A percentile compares a stretch with the other conserved stretches of the same genome.
These are phyloP conservation scores for Lentithecium fluviatile DNA, from an alignment of 495 filamentous ascomycete species.

Conservation along the genomic window DNA sequence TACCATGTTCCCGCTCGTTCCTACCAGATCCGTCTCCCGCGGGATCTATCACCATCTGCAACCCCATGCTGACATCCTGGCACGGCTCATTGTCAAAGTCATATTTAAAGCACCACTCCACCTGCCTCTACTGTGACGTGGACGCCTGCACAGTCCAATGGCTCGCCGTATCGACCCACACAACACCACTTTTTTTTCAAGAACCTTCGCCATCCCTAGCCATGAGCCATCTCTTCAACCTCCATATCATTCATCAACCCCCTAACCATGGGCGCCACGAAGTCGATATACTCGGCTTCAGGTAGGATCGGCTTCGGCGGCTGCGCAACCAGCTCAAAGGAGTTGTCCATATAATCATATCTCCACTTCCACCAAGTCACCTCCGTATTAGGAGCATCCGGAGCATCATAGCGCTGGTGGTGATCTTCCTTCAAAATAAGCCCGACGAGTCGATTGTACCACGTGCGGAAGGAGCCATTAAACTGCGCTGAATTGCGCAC, in stretches of 20 bases:
- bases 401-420: conserved; percentile 33
- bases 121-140: too few species aligned
- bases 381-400: conserved; percentile 19
- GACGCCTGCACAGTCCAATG: too few species aligned
- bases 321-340: conserved; percentile 29
- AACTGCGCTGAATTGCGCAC: conserved; percentile 38
- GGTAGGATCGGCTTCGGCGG: conserved; percentile 32
- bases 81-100: too few species aligned
- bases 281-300: conserved; percentile 36
- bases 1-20: too few species aligned
- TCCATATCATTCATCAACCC: conserved; percentile 33
- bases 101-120: too few species aligned
- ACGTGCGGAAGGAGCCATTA: conserved; percentile 38
- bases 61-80: too few species aligned
- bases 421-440: conserved; percentile 41
- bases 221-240: conserved; percentile 38
- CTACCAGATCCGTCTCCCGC: too few species aligned
- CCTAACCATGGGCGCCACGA: conserved; percentile 34
- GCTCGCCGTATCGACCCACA: too few species aligned
- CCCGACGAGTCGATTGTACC: conserved; percentile 39
- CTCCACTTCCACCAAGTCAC: conserved; percentile 41
- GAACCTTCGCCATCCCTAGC: conserved; percentile 32
- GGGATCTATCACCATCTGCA: too few species aligned
- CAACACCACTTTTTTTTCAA: neutral
- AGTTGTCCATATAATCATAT: conserved; percentile 32